Conservation (phyloP, 2,329 filamentous ascomycete species). For the Talaromyces sp. region DNA sequence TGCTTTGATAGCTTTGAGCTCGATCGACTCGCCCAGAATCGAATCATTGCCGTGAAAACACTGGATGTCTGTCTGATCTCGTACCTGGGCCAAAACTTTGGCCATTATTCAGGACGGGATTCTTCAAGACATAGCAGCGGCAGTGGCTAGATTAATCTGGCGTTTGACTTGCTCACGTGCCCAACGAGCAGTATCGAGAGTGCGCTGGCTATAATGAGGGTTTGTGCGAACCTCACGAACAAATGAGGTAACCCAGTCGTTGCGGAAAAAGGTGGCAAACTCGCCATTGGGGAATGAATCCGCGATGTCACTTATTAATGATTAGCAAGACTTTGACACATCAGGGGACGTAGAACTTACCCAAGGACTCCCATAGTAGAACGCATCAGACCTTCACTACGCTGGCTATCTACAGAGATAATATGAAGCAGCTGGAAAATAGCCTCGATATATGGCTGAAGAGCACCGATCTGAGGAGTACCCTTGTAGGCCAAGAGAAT, state of each 20-base stretch:
- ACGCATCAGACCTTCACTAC: constrained; percentile 84
- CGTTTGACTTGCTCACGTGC: constrained; percentile 96
- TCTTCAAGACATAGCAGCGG: constrained; percentile 35
- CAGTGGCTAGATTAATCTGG: constrained; percentile 50
- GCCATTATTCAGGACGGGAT: not conserved
- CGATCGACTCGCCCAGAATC: not conserved
- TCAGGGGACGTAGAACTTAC: constrained; percentile 48
- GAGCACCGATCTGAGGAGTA: constrained; percentile 54
- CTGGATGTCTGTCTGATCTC: not conserved
- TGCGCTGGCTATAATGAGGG: constrained; percentile 77
- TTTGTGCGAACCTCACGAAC: constrained; percentile 89
- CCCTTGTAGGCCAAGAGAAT: constrained; percentile 91
- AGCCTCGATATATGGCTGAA: constrained; percentile 72
- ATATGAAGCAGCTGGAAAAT: constrained; percentile 83
- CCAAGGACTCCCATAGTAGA: constrained; percentile 97
- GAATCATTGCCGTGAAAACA: not conserved
- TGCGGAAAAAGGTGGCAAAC: constrained; percentile 75
- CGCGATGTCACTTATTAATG: constrained; percentile 68
- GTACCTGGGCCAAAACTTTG: not conserved
- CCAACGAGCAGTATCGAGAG: constrained; percentile 93
- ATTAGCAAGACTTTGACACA: not conserved
- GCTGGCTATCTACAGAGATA: constrained; percentile 76
- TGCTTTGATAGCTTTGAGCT: not conserved
- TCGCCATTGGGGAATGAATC: constrained; percentile 91
- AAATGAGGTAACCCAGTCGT: constrained; percentile 83